These are phyloP conservation scores for Cytospora piceicola DNA, from an alignment of 2,329 filamentous ascomycete genomes.

Conservation along the genomic window DNA sequence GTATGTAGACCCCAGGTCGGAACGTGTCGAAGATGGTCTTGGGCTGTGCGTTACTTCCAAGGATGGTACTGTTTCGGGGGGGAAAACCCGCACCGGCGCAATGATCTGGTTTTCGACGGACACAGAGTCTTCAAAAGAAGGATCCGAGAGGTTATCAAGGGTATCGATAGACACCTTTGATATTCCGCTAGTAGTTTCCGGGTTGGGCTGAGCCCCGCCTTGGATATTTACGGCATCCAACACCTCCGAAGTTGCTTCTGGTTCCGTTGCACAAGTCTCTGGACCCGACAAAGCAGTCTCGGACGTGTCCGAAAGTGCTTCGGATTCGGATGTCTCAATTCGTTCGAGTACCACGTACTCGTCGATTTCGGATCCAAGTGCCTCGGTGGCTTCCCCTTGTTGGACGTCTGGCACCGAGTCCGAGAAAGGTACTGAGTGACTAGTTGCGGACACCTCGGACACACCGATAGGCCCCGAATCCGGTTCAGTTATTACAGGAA, in stretches of 20 bases:
- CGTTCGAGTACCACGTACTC: not conserved
- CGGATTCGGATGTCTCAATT: not conserved
- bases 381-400: constrained; percentile 4
- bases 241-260: constrained; percentile 3
- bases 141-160: not conserved
- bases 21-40: not conserved
- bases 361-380: not conserved
- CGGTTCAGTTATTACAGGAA: not conserved
- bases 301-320: not conserved
- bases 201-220: not conserved
- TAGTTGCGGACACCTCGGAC: constrained; percentile 10
- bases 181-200: not conserved
- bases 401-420: constrained; percentile 3
- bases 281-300: not conserved
- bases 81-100: not conserved
- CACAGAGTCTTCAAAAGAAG: not conserved
- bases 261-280: not conserved
- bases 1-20: not conserved
- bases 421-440: not conserved
- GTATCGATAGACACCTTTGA: not conserved
- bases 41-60: not conserved
- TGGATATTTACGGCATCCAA: not conserved
- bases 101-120: not conserved
- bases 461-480: not conserved
- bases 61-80: not conserved